Evolutionary conservation across 352 stramenopile species (phyloP).

Genomic region (Phytophthora europaea): DNA sequence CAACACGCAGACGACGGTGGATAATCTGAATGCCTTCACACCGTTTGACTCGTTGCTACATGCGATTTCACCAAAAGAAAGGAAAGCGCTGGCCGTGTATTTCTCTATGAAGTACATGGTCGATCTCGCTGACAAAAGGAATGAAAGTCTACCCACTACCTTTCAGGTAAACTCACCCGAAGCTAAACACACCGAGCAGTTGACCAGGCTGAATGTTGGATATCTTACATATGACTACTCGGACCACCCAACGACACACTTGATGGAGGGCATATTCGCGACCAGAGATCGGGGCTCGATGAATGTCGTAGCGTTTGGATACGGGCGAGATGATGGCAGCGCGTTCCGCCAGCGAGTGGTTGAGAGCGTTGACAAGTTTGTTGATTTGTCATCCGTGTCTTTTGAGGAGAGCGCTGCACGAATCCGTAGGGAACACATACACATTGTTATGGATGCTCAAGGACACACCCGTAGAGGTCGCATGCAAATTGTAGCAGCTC

Average conservation of each 20-base stretch:
- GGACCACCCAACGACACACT: conserved; percentile 82
- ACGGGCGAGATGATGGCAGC: conserved; percentile 76
- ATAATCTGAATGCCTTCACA: conserved; percentile 42
- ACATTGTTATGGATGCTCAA: conserved; percentile 89
- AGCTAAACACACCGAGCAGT: conserved; percentile 1
- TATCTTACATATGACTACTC: conserved; percentile 88
- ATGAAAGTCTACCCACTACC: not conserved
- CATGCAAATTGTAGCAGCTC: conserved; percentile 57
- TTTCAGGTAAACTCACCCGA: not conserved
- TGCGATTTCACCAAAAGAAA: conserved; percentile 35
- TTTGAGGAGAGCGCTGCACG: conserved; percentile 47
- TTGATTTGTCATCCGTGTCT: conserved; percentile 54
- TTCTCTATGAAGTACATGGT: conserved; percentile 38
- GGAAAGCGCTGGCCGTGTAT: conserved; percentile 52
- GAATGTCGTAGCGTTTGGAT: conserved; percentile 58
- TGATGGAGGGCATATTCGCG: conserved; percentile 82
- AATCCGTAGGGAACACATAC: conserved; percentile 47
- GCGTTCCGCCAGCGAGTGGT: conserved; percentile 43
- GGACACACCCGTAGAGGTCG: conserved; percentile 72
- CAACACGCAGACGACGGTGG: conserved; percentile 31
- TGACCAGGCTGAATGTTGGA: conserved; percentile 59
- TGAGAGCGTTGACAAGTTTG: conserved; percentile 58
- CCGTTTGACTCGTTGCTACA: conserved; percentile 85
- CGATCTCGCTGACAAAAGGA: not conserved
- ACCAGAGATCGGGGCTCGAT: conserved; percentile 38